Evolutionary conservation across 208 protist species (phyloP).

Genomic region (Leishmania gerbilli): DNA sequence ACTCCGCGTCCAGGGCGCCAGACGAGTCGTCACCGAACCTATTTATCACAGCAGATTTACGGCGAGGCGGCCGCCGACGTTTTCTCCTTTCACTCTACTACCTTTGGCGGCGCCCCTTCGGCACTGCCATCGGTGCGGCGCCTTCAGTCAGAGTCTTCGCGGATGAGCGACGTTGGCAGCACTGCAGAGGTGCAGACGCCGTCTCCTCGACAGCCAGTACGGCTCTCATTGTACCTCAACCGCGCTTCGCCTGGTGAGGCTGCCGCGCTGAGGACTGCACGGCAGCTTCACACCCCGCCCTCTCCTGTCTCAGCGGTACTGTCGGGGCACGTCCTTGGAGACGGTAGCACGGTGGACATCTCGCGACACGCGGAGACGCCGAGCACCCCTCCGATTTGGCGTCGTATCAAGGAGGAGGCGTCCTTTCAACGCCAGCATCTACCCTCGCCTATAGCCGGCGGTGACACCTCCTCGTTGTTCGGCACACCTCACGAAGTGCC

Average conservation of each 20-base stretch:
- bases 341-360: background rate
- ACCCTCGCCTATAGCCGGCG: conserved; percentile 14
- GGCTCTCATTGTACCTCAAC: background rate
- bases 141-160: background rate
- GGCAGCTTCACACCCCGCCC: background rate
- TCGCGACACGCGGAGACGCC: background rate
- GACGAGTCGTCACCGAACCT: background rate
- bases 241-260: background rate
- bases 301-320: background rate
- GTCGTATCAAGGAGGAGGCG: conserved; percentile 25
- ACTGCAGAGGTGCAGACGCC: conserved; percentile 4
- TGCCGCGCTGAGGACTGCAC: background rate
- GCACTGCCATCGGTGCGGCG: background rate
- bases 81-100: conserved; percentile 18
- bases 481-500: conserved; percentile 20
- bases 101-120: background rate
- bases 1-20: background rate
- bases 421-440: conserved; percentile 6
- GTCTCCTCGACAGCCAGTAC: conserved; percentile 13
- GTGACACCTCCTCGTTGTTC: conserved; percentile 15
- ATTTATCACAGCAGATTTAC: conserved; percentile 26
- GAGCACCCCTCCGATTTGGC: conserved; percentile 23
- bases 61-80: conserved; percentile 27
- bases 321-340: background rate
- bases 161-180: background rate